A percentile compares a stretch with the other conserved stretches of the same genome.
phyloP scores from a whole-genome alignment of 2,329 filamentous ascomycete species.

The Emericellopsis cladophorae region DNA sequence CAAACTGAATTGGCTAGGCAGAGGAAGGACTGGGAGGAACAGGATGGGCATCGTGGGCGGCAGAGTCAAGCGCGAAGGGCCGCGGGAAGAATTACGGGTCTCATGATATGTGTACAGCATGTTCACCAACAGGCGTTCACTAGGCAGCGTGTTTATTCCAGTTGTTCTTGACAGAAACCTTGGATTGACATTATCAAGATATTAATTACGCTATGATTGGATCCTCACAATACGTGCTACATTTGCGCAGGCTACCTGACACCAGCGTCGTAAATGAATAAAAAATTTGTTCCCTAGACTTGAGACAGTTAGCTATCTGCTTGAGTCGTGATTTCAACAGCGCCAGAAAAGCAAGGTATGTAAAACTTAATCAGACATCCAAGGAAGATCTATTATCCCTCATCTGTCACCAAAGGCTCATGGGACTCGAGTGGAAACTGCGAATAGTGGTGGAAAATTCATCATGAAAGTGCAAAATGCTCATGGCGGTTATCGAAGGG shows the following conservation, averaged over 20 bases:
- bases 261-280: too few relatives aligned
- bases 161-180: background rate
- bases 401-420: conserved; percentile 58
- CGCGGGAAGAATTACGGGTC: conserved; percentile 27
- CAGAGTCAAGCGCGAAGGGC: conserved; percentile 33
- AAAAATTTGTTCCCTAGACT: background rate
- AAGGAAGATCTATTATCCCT: conserved; percentile 55
- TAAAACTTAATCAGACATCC: conserved; percentile 51
- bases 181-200: too few relatives aligned
- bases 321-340: background rate
- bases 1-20: conserved; percentile 93
- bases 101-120: conserved; percentile 9
- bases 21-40: conserved; percentile 81
- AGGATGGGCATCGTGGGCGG: conserved; percentile 78
- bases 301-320: background rate
- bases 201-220: too few relatives aligned
- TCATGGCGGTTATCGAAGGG: conserved; percentile 4
- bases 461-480: conserved; percentile 36
- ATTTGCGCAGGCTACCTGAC: too few relatives aligned
- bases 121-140: background rate
- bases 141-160: background rate
- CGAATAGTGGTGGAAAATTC: conserved; percentile 68
- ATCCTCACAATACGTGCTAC: too few relatives aligned
- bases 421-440: conserved; percentile 77
- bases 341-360: background rate